A percentile compares a stretch with the other conserved stretches of the same genome.
phyloP scores from a whole-genome alignment of 306 rosid species.

The Rosa lucieae region DNA sequence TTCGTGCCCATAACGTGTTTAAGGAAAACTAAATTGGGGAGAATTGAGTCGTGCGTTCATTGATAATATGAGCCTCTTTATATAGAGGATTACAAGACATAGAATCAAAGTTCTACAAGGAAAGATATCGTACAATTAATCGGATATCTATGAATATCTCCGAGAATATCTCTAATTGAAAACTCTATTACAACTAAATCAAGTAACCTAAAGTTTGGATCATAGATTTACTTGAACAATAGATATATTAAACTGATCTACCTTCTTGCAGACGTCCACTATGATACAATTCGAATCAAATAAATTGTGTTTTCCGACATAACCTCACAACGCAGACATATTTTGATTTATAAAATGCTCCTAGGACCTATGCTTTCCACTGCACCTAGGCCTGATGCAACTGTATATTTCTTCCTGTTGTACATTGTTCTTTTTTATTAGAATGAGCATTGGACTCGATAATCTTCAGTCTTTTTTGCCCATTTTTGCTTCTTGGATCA shows the following conservation, averaged over 20 bases:
- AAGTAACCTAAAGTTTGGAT: too few relatives aligned
- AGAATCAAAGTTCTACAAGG: too few relatives aligned
- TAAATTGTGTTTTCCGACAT: not conserved
- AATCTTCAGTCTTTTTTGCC: not conserved
- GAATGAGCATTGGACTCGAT: not conserved
- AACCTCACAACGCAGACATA: not conserved
- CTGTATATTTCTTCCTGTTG: not conserved
- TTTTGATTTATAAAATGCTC: not conserved
- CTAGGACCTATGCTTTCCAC: not conserved
- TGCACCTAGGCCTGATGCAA: not conserved
- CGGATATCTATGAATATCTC: too few relatives aligned
- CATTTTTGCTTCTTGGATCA: not conserved
- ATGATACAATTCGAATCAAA: not conserved
- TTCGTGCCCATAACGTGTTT: too few relatives aligned
- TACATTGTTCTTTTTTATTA: not conserved
- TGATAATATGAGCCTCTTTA: too few relatives aligned
- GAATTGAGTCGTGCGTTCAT: too few relatives aligned
- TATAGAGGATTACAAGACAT: too few relatives aligned
- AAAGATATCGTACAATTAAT: too few relatives aligned
- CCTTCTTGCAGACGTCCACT: not conserved
- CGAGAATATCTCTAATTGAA: too few relatives aligned
- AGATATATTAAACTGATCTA: not conserved
- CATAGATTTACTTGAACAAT: too few relatives aligned
- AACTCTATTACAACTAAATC: too few relatives aligned
- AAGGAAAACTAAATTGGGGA: too few relatives aligned